Base-by-base conservation (phyloP, 2,329 filamentous ascomycete genomes). In the Sporothrix variecibatus region DNA sequence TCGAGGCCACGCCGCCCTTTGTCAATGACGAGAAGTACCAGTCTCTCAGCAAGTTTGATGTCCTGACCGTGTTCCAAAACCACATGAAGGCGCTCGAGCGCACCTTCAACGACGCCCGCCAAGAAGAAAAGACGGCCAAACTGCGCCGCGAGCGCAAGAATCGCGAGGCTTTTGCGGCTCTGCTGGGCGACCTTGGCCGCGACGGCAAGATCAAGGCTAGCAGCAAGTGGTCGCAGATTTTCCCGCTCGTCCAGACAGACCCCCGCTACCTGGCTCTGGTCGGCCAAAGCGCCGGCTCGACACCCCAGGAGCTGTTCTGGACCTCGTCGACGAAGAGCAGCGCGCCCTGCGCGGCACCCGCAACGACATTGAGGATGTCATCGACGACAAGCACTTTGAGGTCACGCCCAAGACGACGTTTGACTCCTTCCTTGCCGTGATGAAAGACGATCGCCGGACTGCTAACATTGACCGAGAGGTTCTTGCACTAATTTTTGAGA, bases 51-150 rank as follows among this genome's bases (percentile, higher is more conserved):
- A 94, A 94, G 81, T 92, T 93, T 83, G 96, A 99, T 82, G 90
- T 98, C 81, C 87, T 99, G 84, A 94, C 90, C 80, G 93, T 93
- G 75, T 99, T 98, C 82, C 94, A 98, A 84, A 94, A 93, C 80
- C 95, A 98, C 81, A 96, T 98, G 86, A 97, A 97, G 84, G 88
- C 91, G 74, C 87, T 98, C 77, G 96, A 99, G 83, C 92, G 94
- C 76, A 90, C 90, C 71, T 95, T 97, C 85, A 98, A 98, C 82
- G 94, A 98, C 81, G 89, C 91, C 67, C 92, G 93, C 76, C 96
- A 99, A 83, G 90, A 93, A 78, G 91, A 96, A 79, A 97, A 97
- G 85, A 92, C 91, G 75, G 88, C 88, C 78, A 95, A 93, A 82
- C 88, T 90, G 73, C 91, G 96, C 75, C 89, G 91, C 77, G 94